Evolutionary conservation across 495 filamentous ascomycete species (phyloP), one percentile per base, ranked within the genome.

Genomic region (Tuber indicum): DNA sequence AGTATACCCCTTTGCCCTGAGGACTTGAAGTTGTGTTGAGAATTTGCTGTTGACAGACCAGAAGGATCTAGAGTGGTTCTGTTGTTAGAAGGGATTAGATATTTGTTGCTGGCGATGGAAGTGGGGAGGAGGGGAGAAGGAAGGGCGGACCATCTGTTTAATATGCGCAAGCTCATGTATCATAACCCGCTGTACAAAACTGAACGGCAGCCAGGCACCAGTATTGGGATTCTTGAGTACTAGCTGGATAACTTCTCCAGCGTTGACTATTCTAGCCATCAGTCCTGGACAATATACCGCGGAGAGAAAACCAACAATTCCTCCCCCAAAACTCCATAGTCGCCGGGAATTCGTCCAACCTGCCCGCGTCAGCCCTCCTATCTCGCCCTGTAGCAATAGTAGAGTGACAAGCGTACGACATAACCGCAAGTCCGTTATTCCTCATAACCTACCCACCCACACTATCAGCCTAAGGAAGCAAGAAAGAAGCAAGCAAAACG

Each of bases 121-220:
- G n/a, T 39, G 69, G 36, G 21, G 36, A 17, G 76, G 41, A 45
- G 14, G 43, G 47, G 10, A 47, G 45, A 49, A 74, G 49, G 43
- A n/a, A 43, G 26, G 46, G 72, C 41, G 42, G 74, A 83, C 82
- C 93, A 95, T 95, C 79, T 94, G 89, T 83, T 92, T 90, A 85
- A 90, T 91, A 81, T 95, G 92, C 26, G 93, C 92, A 26, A 95
- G 85, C 78, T 87, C 85, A 66, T 75, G 70, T 36, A 75, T 80
- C 71, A 94, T 94, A 46, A 94, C 91, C 90, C 94, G 93, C 85
- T 93, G 91, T 23, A 95, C 91, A 75, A 91, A 90, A 71, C 88
- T 85, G 81, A 94, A 92, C 3, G 91, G 89, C 44, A 95, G 85
- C 93, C 93, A 95, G 74, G 87, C 85, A 9, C 89, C 89, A 0